Evolutionary conservation across 257 asterid genomes (phyloP), one percentile per base, ranked within the genome.

Genomic region (Ballota nigra): DNA sequence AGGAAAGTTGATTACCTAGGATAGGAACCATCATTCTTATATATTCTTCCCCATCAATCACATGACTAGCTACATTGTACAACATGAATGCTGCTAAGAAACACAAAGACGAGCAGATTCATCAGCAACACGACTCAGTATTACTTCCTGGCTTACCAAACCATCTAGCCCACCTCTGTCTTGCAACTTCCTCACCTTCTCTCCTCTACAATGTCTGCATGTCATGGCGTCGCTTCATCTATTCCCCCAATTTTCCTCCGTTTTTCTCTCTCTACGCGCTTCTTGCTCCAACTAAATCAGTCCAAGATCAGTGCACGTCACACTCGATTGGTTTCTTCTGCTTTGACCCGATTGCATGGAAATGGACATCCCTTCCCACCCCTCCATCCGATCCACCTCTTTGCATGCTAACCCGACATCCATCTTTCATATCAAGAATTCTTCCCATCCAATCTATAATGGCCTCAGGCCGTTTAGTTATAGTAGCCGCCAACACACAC

Each of bases 151-250:
- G 91, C 43, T 74, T 91, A 51, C 97, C 97, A 23, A 74, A 89
- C 83, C 92, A 89, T 78, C 76, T 91, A 0, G 85, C 92, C 0
- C 85, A 77, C 19, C 86, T 78, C 36, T 86, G 91, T 65, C 89
- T 91, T n/a, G 77, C 79, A 28, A 2, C 57, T 60, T 79, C 89
- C 66, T 75, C 76, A 4, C 92, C 95, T 40, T 77, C 86, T 41
- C 71, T 86, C 41, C 91, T 91, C 60, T 76, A 78, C 66, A 11
- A 69, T 1, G 91, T 88, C 28, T 84, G 84, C 76, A 75, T 6
- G n/a, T 82, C 97, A 20, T 91, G 97, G 97, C 92, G 88, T 11
- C 87, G 78, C 41, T 38, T 83, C 41, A 77, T 91, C 38, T 91
- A 87, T 55, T 85, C 95, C 7, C 84, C 87, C 23, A 16, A 24